Conservation (phyloP, 257 asterid species). For the Verbena officinalis region DNA sequence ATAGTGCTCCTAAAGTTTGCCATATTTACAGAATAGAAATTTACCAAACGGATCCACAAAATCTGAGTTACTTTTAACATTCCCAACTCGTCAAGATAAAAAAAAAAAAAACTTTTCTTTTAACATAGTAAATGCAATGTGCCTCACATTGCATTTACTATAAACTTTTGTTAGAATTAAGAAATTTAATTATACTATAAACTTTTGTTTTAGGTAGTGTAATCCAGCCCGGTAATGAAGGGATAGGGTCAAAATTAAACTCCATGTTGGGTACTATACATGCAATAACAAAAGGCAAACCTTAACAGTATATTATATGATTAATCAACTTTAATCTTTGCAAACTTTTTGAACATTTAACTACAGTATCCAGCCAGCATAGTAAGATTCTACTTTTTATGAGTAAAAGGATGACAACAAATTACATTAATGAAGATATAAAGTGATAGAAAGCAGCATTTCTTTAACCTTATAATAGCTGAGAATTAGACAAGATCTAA, state of each 20-base stretch:
- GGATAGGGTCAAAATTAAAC: background rate
- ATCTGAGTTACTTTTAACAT: background rate
- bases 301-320: too few species aligned
- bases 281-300: too few species aligned
- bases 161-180: background rate
- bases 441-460: slow-evolving; percentile 1
- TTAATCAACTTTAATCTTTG: too few species aligned
- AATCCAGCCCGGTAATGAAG: slow-evolving; percentile 21
- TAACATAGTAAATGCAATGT: background rate
- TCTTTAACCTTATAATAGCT: background rate
- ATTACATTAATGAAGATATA: background rate
- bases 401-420: background rate
- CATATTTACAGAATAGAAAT: too few species aligned
- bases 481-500: slow-evolving; percentile 22
- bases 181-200: background rate
- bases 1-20: too few species aligned
- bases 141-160: background rate
- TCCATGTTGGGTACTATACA: slow-evolving; percentile 6
- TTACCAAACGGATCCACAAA: slow-evolving; percentile 9
- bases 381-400: background rate
- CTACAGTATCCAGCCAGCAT: too few species aligned
- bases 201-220: background rate
- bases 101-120: background rate
- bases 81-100: too few species aligned
- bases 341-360: too few species aligned